These are phyloP conservation scores for Talaromyces sp. DNA, from an alignment of 2,329 filamentous ascomycete species.

Conservation along the genomic window DNA sequence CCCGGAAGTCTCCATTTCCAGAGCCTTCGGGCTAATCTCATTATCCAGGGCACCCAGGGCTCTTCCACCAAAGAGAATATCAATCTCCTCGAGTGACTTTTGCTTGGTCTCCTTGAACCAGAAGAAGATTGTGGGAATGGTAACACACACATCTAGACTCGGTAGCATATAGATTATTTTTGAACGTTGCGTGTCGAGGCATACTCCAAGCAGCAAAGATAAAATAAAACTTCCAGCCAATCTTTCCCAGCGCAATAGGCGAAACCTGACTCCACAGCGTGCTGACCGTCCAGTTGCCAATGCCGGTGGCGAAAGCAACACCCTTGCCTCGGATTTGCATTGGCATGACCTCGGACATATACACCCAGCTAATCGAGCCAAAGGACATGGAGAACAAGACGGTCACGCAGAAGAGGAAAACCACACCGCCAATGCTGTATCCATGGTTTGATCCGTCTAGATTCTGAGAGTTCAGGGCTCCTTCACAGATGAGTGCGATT, in stretches of 20 bases:
- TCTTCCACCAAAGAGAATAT: conserved; percentile 51
- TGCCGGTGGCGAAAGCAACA: conserved; percentile 53
- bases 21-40: conserved; percentile 17
- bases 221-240: conserved; percentile 54
- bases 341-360: conserved; percentile 62
- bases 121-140: conserved; percentile 44
- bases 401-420: conserved; percentile 61
- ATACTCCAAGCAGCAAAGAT: conserved; percentile 51
- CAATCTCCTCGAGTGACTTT: conserved; percentile 54
- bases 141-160: conserved; percentile 26
- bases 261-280: conserved; percentile 57
- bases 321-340: conserved; percentile 60
- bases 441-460: conserved; percentile 36
- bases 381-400: conserved; percentile 57
- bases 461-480: conserved; percentile 51
- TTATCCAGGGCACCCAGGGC: conserved; percentile 45
- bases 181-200: conserved; percentile 6
- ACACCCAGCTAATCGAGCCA: conserved; percentile 51
- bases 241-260: conserved; percentile 46
- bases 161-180: not conserved
- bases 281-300: conserved; percentile 57
- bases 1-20: not conserved
- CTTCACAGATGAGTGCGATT: conserved; percentile 56
- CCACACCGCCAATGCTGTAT: conserved; percentile 57
- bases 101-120: conserved; percentile 53